Base-by-base conservation (phyloP, 192 early-diverging fungal species). In the Umbelopsis isabellina region DNA sequence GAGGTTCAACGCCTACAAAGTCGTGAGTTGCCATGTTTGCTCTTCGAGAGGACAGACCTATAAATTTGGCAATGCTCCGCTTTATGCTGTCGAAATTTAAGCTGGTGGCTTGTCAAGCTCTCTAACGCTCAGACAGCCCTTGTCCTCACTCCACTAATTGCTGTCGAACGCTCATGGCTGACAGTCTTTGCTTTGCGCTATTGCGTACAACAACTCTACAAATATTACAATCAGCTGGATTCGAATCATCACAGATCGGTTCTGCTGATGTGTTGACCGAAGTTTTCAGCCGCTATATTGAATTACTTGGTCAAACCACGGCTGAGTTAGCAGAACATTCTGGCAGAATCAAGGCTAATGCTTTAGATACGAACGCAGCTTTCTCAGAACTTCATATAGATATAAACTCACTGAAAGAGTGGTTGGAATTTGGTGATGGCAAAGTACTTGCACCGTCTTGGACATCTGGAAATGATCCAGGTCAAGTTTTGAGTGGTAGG, bases 151-250 rank as follows among this genome's bases (percentile, higher is more conserved):
- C 30, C 25, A 12, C 33, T 25, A 5, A 52, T 52, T 25, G 55
- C 30, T 61, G 55, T 25, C 55, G 22, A 61, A 61, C 35, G 66
- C 44, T 46, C 69, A 80, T 80, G 79, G 58, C 74, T 46, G 79
- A 80, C 44, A 68, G 72, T 41, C 82, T 87, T 73, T 85, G 80
- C 78, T 80, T 80, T 67, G 77, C 83, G 10, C 61, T 85, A 61
- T 78, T 87, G 46, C 71, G 79, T 25, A 76, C 77, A 48, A 74
- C 83, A 15, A 73, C 86, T 16, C 55, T 83, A 25, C 86, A 87
- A 70, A 80, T 85, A 15, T 52, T 85, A 2, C 83, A 87, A 50
- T 68, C 84, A 35, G 80, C 84, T 41, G 86, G 86, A 0, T 87
- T 84, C 23, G 86, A 87, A 71, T 75, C 83, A 16, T 81, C 77